A percentile compares a stretch with the other conserved stretches of the same genome.
Evolutionary conservation across 2,329 filamentous ascomycete genomes (phyloP).

Genomic region (Zasmidium citrigriseum): DNA sequence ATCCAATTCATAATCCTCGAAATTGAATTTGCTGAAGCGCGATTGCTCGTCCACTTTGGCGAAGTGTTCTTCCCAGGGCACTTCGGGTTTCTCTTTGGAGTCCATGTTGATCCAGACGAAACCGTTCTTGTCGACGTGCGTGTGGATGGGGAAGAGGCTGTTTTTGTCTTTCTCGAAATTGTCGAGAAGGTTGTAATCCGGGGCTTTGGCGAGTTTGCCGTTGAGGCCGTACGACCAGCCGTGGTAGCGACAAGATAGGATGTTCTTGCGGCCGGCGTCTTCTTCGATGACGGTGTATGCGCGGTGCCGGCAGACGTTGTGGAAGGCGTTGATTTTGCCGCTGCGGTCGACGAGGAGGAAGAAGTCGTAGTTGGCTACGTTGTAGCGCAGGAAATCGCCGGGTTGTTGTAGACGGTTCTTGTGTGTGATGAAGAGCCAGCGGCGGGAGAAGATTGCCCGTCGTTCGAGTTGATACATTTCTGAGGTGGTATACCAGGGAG

Average conservation of each 20-base stretch:
- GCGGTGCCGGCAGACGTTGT: slow-evolving; percentile 64
- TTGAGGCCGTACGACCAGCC: slow-evolving; percentile 63
- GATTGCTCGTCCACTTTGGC: slow-evolving; percentile 49
- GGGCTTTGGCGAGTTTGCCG: slow-evolving; percentile 62
- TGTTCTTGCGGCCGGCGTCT: slow-evolving; percentile 49
- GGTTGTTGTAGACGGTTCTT: slow-evolving; percentile 28
- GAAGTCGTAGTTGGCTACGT: slow-evolving; percentile 59
- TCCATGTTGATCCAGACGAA: slow-evolving; percentile 64
- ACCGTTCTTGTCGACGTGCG: slow-evolving; percentile 55
- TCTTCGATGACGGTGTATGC: slow-evolving; percentile 60
- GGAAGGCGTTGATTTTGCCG: slow-evolving; percentile 59
- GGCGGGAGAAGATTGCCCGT: slow-evolving; percentile 45
- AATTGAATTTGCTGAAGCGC: slow-evolving; percentile 50
- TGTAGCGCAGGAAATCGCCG: slow-evolving; percentile 48
- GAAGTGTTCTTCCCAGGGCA: slow-evolving; percentile 57
- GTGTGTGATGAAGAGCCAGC: slow-evolving; percentile 39
- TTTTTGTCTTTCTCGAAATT: slow-evolving; percentile 61
- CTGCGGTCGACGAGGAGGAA: slow-evolving; percentile 54
- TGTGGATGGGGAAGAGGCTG: slow-evolving; percentile 57
- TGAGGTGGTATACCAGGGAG: slow-evolving; percentile 48
- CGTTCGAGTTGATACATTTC: slow-evolving; percentile 50
- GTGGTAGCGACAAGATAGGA: slow-evolving; percentile 63
- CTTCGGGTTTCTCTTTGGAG: slow-evolving; percentile 45
- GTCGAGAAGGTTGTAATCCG: slow-evolving; percentile 57
- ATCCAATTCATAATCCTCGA: slow-evolving; percentile 58